Conservation (phyloP, 148 eudicot genomes). For the Persicaria tinctoria region DNA sequence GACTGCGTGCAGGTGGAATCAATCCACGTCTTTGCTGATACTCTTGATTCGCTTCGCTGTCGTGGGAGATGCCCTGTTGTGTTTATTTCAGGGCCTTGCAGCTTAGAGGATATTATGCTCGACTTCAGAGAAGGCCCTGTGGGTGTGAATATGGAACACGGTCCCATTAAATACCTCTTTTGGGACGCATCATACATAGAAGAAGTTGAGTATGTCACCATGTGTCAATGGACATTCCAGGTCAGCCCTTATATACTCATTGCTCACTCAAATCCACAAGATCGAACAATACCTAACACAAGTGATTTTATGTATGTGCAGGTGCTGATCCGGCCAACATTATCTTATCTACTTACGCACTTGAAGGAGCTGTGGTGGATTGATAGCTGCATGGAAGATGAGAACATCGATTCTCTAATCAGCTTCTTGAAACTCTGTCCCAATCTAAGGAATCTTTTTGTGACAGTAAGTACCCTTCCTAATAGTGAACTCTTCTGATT, state of each 20-base stretch:
- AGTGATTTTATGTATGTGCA: neutral
- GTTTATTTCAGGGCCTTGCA: neutral
- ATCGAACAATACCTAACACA: neutral
- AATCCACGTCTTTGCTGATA: conserved; percentile 1
- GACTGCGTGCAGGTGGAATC: conserved; percentile 14
- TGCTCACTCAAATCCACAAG: too few species aligned
- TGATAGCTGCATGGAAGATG: neutral
- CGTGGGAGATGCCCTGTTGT: conserved; percentile 9
- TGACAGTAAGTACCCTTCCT: neutral
- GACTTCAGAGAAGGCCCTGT: conserved; percentile 15
- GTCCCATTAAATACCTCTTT: neutral
- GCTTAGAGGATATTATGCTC: conserved; percentile 13
- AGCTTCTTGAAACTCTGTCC: neutral
- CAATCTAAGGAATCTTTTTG: neutral
- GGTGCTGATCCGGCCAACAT: neutral
- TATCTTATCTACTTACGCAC: neutral
- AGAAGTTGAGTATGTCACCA: neutral
- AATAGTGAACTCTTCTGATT: neutral
- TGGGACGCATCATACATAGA: neutral
- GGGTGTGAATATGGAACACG: neutral
- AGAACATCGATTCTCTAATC: neutral
- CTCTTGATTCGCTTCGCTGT: conserved; percentile 11
- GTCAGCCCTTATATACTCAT: neutral
- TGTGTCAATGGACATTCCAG: conserved; percentile 10
- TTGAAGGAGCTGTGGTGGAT: conserved; percentile 2